Evolutionary conservation across 2,329 filamentous ascomycete species (phyloP), one percentile per base, ranked within the genome.

Genomic region (Phaeosphaeria sp.): DNA sequence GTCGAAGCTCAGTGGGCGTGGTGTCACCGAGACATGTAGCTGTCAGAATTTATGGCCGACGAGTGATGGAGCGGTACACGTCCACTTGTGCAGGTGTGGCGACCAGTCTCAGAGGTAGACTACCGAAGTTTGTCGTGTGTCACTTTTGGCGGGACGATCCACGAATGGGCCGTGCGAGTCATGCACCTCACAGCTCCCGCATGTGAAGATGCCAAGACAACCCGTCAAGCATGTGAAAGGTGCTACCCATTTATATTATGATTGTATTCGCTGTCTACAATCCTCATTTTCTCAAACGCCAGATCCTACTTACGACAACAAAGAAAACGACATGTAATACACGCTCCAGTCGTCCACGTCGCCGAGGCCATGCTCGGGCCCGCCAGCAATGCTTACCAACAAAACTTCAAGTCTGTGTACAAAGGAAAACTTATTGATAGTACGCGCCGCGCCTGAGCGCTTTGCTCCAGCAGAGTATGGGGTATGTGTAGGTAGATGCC

Each of bases 381-480:
- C 66, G 67, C 71, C 71, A 63, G 70, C 70, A 67, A 74, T 73
- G 72, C 69, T 68, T 63, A 54, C 44, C 54, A 66, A 66, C 47
- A 54, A 65, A 54, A 66, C 57, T 56, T 47, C 54, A 55, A 39
- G 30, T 50, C 25, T 64, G 60, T 62, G 50, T 71, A 75, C 69
- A 75, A 67, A 73, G 63, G 72, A 73, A 66, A 75, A 63, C 52
- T 59, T 63, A 65, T 62, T 66, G 64, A 64, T 67, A 59, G 61
- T 62, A 58, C 56, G 48, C 48, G 48, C 52, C 43, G 41, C 48
- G 47, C 48, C 11, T 22, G 23, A 11, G 23, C 42, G 48, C 48
- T 50, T 50, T 25, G 48, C 48, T 50, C 33, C 22, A 20, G 46
- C 49, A 50, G 64, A 59, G 62, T 59, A 54, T 52, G 59, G 59